Conservation (phyloP, 2,329 filamentous ascomycete species). For the Aurifilum marmelostoma region DNA sequence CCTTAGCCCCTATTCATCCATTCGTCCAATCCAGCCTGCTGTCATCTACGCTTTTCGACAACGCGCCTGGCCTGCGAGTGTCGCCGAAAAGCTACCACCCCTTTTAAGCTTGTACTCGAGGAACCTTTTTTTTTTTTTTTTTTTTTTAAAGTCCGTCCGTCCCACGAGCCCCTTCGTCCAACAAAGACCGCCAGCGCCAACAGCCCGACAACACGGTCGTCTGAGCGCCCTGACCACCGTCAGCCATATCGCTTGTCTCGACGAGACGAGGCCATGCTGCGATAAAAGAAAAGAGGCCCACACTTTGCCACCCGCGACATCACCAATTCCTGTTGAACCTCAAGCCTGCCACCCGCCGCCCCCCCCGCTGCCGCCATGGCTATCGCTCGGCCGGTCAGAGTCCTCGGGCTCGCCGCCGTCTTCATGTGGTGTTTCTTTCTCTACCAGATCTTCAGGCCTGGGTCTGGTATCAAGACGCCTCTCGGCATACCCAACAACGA, state of each 20-base stretch:
- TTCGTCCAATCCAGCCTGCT: background rate
- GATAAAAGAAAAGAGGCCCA: constrained; percentile 10
- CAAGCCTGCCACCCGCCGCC: constrained; percentile 22
- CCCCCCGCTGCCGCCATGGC: constrained; percentile 63
- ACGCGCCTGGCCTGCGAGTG: background rate
- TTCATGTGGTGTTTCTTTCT: constrained; percentile 79
- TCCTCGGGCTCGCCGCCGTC: constrained; percentile 72
- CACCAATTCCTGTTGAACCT: background rate
- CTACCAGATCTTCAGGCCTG: constrained; percentile 70
- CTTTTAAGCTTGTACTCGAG: constrained; percentile 19
- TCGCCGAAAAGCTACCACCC: constrained; percentile 7
- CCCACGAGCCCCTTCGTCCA: background rate
- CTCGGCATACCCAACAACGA: constrained; percentile 52
- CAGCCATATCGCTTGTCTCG: constrained; percentile 11
- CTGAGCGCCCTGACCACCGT: constrained; percentile 19
- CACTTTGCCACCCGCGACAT: background rate
- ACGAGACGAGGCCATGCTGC: constrained; percentile 27
- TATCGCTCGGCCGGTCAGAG: constrained; percentile 81
- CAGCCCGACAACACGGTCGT: constrained; percentile 9
- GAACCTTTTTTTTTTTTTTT: no score
- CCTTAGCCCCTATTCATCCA: background rate
- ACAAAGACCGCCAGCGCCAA: constrained; percentile 14
- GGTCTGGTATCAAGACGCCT: constrained; percentile 45
- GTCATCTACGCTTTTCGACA: background rate
- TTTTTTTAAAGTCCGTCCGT: background rate